Conservation (phyloP, 2,329 filamentous ascomycete genomes). For the Ascochyta lentis region DNA sequence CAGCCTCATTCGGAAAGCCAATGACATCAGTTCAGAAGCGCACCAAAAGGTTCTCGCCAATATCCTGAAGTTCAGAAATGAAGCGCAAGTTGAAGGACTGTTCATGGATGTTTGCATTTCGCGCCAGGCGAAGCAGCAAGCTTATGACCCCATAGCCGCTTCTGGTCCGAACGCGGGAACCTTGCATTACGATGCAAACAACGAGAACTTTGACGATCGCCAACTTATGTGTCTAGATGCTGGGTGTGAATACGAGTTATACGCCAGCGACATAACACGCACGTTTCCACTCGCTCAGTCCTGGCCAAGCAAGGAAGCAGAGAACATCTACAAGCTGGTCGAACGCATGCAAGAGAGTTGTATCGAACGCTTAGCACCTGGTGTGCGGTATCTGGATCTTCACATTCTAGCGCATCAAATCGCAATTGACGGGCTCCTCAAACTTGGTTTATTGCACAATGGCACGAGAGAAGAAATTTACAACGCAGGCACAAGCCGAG, state of each 20-base stretch:
- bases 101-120: slow-evolving; percentile 77
- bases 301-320: slow-evolving; percentile 71
- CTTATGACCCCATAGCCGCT: slow-evolving; percentile 89
- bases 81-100: slow-evolving; percentile 81
- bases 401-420: slow-evolving; percentile 76
- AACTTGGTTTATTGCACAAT: slow-evolving; percentile 74
- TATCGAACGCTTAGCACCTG: slow-evolving; percentile 72
- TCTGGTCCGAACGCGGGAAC: slow-evolving; percentile 82
- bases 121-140: slow-evolving; percentile 75
- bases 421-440: slow-evolving; percentile 72
- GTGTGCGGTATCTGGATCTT: slow-evolving; percentile 72
- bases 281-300: slow-evolving; percentile 79
- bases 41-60: slow-evolving; percentile 74
- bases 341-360: slow-evolving; percentile 80
- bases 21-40: slow-evolving; percentile 77
- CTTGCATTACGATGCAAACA: slow-evolving; percentile 85
- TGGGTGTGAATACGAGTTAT: slow-evolving; percentile 82
- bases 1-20: slow-evolving; percentile 78
- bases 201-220: slow-evolving; percentile 71
- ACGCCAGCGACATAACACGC: slow-evolving; percentile 89
- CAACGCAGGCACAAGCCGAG: slow-evolving; percentile 77
- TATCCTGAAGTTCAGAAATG: slow-evolving; percentile 70
- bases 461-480: slow-evolving; percentile 74
- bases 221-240: slow-evolving; percentile 86
- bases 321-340: slow-evolving; percentile 78